Evolutionary conservation across 2,329 filamentous ascomycete genomes (phyloP), one percentile per base, ranked within the genome.

Genomic region (Trichoderma arundinaceum): DNA sequence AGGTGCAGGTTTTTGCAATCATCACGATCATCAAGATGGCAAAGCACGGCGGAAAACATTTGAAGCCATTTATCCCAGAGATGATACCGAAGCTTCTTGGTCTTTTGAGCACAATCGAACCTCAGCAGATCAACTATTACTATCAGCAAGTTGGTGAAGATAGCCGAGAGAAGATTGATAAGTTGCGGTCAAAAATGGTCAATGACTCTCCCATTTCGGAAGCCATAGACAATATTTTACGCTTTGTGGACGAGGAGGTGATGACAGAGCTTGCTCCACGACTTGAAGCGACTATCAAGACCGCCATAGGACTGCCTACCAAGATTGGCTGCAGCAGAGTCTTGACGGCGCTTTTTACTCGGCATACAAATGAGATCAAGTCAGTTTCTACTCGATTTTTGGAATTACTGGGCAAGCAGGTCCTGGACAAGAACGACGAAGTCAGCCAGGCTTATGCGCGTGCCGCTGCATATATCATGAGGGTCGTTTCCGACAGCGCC

Each of bases 281-380:
- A 51, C 83, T 99, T 0, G 90, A 95, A 75, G 84, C 85, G 35
- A 89, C 91, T 0, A 92, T 98, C 77, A 95, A 94, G 75, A 88
- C 86, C 32, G 92, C 94, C 1, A 88, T 99, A 43, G 94, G 94
- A 1, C 88, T 98, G 78, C 94, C 94, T 1, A 96, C 93, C 0
- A 98, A 98, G 80, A 90, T 98, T 54, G 95, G 93, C 43, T 96
- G 93, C 73, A 91, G 90, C 69, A 88, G 92, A 64, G 89, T 97
- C 2, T 83, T 99, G 38, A 90, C 92, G 7, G 94, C 92, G 0
- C 83, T 99, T 7, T 91, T 92, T 58, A 94, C 94, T 58, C 87
- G 92, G 12, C 91, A 94, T 69, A 87, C 86, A 41, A 84, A 89
- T 43, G 82, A 94, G 35, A 92, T 97, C 76, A 86, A 85, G 43